Conservation (phyloP, 2,329 filamentous ascomycete genomes). For the Apiospora marii region DNA sequence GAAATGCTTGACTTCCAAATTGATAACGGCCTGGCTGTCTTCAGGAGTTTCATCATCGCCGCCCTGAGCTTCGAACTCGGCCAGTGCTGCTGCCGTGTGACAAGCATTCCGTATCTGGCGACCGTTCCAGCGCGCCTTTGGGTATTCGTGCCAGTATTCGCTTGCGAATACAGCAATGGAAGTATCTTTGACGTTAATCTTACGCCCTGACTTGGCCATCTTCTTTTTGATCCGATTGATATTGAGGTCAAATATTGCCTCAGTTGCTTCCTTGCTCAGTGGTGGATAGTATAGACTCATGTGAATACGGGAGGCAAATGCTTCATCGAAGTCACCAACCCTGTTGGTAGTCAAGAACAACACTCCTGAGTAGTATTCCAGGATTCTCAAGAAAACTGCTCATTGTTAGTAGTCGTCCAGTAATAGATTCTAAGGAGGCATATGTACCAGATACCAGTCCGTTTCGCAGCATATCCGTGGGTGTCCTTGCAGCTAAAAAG, state of each 20-base stretch:
- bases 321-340: conserved; percentile 22
- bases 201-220: background rate
- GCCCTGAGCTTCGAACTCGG: conserved; percentile 34
- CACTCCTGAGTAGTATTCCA: conserved; percentile 27
- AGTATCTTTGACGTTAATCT: conserved; percentile 26
- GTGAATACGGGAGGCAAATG: conserved; percentile 25
- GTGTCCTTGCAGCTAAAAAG: conserved; percentile 44
- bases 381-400: conserved; percentile 30
- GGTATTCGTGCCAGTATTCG: conserved; percentile 27
- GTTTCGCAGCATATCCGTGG: conserved; percentile 28
- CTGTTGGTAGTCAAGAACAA: conserved; percentile 26
- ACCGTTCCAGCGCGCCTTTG: conserved; percentile 33
- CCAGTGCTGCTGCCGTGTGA: conserved; percentile 33
- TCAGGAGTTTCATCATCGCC: conserved; percentile 24
- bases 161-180: conserved; percentile 28
- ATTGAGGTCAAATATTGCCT: background rate
- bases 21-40: conserved; percentile 27
- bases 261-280: background rate
- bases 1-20: conserved; percentile 30
- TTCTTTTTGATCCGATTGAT: background rate
- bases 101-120: conserved; percentile 38
- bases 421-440: background rate
- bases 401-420: background rate
- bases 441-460: conserved; percentile 25
- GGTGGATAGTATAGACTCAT: conserved; percentile 24